A percentile compares a stretch with the other conserved stretches of the same genome.
Evolutionary conservation across 2,329 filamentous ascomycete genomes (phyloP).

Genomic region (Ceratocystis destructans): DNA sequence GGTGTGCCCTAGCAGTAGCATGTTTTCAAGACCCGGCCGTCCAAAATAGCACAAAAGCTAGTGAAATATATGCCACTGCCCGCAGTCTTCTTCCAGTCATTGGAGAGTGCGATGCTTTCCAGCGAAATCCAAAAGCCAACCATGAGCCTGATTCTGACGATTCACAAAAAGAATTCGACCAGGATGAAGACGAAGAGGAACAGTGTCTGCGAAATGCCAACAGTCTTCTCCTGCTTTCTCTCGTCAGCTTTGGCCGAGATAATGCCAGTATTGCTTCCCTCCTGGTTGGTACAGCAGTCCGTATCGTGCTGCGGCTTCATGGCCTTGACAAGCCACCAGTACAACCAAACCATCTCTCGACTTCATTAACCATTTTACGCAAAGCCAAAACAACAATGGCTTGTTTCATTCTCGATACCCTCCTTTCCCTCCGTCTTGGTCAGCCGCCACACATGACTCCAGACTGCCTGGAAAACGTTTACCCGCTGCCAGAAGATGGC

Average conservation of each 20-base stretch:
- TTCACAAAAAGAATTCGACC: neutral
- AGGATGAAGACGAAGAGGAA: constrained; percentile 35
- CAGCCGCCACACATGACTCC: constrained; percentile 36
- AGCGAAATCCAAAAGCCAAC: neutral
- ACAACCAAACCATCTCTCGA: constrained; percentile 6
- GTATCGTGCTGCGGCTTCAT: constrained; percentile 27
- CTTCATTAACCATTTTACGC: constrained; percentile 21
- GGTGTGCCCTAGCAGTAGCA: constrained; percentile 45
- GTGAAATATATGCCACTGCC: constrained; percentile 38
- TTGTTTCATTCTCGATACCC: constrained; percentile 49
- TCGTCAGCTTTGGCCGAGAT: constrained; percentile 48
- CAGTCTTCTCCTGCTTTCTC: constrained; percentile 43
- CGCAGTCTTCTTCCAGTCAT: constrained; percentile 33
- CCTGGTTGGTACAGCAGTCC: constrained; percentile 49
- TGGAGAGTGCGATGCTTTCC: constrained; percentile 6
- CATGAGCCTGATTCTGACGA: neutral
- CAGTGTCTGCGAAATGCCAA: constrained; percentile 26
- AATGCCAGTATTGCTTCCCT: constrained; percentile 48
- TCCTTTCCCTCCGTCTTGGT: constrained; percentile 40
- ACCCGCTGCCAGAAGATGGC: constrained; percentile 47
- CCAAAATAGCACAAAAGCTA: constrained; percentile 22
- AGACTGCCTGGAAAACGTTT: constrained; percentile 33
- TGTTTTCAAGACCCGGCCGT: constrained; percentile 37
- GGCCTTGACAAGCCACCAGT: constrained; percentile 1
- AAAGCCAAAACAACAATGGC: constrained; percentile 30